These are phyloP conservation scores for Saccharomycopsis schoenii DNA, from an alignment of 805 yeast genomes.

Conservation along the genomic window DNA sequence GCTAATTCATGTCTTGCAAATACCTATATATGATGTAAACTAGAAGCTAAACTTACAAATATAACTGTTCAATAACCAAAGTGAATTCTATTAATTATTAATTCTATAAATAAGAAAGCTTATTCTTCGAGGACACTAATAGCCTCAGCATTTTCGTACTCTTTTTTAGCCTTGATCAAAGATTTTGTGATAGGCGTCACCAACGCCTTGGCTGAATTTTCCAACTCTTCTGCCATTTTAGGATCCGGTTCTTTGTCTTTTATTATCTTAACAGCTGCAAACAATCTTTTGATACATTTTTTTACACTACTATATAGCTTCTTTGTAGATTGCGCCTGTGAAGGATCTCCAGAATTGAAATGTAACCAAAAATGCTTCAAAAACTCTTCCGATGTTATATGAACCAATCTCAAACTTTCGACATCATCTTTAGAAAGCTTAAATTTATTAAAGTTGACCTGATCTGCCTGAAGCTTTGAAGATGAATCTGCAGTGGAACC, in stretches of 20 bases:
- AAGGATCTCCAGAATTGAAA: slow-evolving; percentile 39
- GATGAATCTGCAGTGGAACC: slow-evolving; percentile 1
- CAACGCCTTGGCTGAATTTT: slow-evolving; percentile 13
- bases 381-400: slow-evolving; percentile 67
- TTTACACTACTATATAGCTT: slow-evolving; percentile 39
- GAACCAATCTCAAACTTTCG: slow-evolving; percentile 49
- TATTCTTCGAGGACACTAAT: neutral
- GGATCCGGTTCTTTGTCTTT: slow-evolving; percentile 10
- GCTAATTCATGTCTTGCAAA: no score
- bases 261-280: slow-evolving; percentile 24
- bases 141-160: slow-evolving; percentile 34
- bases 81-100: no score
- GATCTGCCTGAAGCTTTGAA: slow-evolving; percentile 8
- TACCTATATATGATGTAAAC: no score
- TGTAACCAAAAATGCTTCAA: slow-evolving; percentile 67
- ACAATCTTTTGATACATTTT: slow-evolving; percentile 38
- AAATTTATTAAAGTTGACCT: slow-evolving; percentile 3
- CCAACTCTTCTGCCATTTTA: slow-evolving; percentile 1
- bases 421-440: slow-evolving; percentile 28
- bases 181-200: slow-evolving; percentile 38
- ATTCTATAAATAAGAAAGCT: neutral
- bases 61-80: no score
- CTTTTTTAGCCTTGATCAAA: slow-evolving; percentile 35
- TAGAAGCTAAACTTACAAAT: no score
- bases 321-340: slow-evolving; percentile 34